These are phyloP conservation scores for Umbelopsis sp. DNA, from an alignment of 192 early-diverging fungal genomes.

Conservation along the genomic window DNA sequence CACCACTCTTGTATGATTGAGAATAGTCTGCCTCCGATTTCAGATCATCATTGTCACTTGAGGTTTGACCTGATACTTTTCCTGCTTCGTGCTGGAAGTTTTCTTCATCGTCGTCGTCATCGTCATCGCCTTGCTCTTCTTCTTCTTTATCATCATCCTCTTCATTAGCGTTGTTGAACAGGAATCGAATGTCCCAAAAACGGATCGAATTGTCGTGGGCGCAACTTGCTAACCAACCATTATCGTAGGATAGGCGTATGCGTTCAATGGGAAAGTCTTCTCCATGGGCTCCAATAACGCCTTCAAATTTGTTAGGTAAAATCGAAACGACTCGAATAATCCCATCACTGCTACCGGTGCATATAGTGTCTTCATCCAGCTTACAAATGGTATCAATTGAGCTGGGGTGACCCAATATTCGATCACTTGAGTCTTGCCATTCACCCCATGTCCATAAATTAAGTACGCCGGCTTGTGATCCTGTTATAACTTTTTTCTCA, in stretches of 20 bases:
- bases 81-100: no score
- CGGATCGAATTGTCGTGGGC: constrained; percentile 88
- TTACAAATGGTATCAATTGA: constrained; percentile 88
- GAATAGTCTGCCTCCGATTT: not conserved
- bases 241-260: constrained; percentile 67
- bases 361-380: constrained; percentile 79
- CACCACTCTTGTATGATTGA: not conserved
- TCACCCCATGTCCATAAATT: constrained; percentile 86
- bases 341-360: constrained; percentile 95
- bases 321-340: constrained; percentile 80
- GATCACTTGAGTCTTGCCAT: constrained; percentile 87
- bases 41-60: constrained; percentile 23
- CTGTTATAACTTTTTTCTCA: constrained; percentile 82
- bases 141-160: not conserved
- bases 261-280: constrained; percentile 90
- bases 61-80: constrained; percentile 45
- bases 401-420: constrained; percentile 91
- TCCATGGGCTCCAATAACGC: constrained; percentile 83
- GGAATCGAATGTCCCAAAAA: constrained; percentile 84
- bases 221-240: constrained; percentile 75
- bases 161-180: constrained; percentile 47
- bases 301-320: constrained; percentile 90
- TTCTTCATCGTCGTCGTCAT: constrained; percentile 49
- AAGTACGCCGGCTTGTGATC: constrained; percentile 87
- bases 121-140: constrained; percentile 16